These are phyloP conservation scores for Nothopassalora personata DNA, from an alignment of 2,329 filamentous ascomycete species.

Conservation along the genomic window DNA sequence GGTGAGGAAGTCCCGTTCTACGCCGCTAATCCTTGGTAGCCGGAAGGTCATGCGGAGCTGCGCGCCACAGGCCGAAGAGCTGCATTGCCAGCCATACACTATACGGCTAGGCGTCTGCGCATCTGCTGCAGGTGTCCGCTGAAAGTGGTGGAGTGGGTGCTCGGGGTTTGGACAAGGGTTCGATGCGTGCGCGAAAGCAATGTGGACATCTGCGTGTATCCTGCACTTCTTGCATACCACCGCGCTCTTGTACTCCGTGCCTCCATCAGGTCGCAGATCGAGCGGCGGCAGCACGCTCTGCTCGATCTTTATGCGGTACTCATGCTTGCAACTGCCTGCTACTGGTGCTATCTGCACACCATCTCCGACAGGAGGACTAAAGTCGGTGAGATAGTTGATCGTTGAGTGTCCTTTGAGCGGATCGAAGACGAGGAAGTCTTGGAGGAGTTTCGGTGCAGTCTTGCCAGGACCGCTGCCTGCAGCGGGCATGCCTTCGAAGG, in stretches of 20 bases:
- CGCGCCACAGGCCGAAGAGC: constrained; percentile 52
- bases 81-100: constrained; percentile 52
- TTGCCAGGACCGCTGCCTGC: constrained; percentile 36
- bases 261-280: constrained; percentile 35
- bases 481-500: constrained; percentile 11
- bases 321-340: constrained; percentile 52
- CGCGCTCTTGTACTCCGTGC: constrained; percentile 52
- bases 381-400: constrained; percentile 48
- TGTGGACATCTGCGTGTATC: constrained; percentile 55
- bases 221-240: constrained; percentile 59
- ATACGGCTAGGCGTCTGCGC: constrained; percentile 27
- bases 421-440: constrained; percentile 50
- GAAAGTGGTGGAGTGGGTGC: constrained; percentile 59
- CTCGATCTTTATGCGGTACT: constrained; percentile 51
- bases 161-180: constrained; percentile 44
- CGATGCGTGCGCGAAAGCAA: constrained; percentile 43
- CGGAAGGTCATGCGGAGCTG: constrained; percentile 49
- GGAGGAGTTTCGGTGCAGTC: constrained; percentile 46
- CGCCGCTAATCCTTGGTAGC: constrained; percentile 47
- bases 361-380: constrained; percentile 49
- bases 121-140: constrained; percentile 16
- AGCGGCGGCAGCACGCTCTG: constrained; percentile 48
- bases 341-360: constrained; percentile 32
- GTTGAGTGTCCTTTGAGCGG: constrained; percentile 39
- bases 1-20: constrained; percentile 49